A percentile compares a stretch with the other conserved stretches of the same genome.
Conservation (phyloP, 495 filamentous ascomycete genomes). For the Tuber aestivum region DNA sequence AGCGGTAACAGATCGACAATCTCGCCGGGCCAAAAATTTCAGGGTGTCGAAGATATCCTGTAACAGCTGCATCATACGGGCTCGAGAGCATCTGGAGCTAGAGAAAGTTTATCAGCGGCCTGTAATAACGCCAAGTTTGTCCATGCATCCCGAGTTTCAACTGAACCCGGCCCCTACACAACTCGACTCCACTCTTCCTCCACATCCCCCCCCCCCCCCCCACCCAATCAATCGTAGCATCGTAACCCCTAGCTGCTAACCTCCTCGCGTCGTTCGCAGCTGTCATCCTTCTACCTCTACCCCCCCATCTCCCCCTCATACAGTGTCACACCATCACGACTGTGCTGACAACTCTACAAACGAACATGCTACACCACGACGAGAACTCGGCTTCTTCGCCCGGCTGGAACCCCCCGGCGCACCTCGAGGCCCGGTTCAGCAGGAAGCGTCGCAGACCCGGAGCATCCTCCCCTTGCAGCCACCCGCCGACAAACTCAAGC, state of each 20-base stretch:
- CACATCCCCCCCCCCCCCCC: conserved; percentile 5
- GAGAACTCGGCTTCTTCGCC: conserved; percentile 25
- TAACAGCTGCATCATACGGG: neutral
- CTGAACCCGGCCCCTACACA: neutral
- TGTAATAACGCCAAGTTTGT: neutral
- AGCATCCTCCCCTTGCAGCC: conserved; percentile 27
- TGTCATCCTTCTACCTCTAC: conserved; percentile 4
- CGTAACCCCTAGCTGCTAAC: neutral
- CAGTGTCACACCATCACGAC: neutral
- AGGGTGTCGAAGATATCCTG: neutral
- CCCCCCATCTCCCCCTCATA: neutral
- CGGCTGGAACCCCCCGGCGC: conserved; percentile 38
- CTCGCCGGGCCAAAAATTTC: neutral
- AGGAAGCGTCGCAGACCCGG: conserved; percentile 36
- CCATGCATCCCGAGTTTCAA: conserved; percentile 9
- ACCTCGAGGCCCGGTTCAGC: conserved; percentile 39
- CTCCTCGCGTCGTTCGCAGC: neutral
- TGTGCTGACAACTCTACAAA: neutral
- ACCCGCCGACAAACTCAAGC: conserved; percentile 23
- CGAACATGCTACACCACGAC: conserved; percentile 33
- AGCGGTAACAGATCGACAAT: neutral
- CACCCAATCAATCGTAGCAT: no score
- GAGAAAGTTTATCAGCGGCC: neutral
- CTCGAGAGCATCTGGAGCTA: neutral
- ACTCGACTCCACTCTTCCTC: conserved; percentile 2